Percentiles rank a stretch among this genome's conserved stretches.
Evolutionary conservation across 2,329 filamentous ascomycete genomes (phyloP).

Genomic region (Cladophialophora yegresii): DNA sequence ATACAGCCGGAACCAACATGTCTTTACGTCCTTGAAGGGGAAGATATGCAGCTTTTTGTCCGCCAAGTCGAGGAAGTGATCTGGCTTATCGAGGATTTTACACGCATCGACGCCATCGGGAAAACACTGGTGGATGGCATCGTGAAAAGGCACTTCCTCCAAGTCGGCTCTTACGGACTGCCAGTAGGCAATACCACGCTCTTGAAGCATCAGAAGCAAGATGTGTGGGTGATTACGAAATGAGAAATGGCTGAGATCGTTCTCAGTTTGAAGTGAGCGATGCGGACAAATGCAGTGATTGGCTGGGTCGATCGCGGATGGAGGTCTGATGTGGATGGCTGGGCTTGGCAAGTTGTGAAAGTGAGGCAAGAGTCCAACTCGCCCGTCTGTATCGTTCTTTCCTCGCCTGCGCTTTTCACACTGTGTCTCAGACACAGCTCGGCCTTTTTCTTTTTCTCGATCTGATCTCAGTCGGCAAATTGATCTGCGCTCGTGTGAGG

Average conservation of each 20-base stretch:
- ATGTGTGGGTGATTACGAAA: background rate
- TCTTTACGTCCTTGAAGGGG: conserved; percentile 58
- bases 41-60: conserved; percentile 58
- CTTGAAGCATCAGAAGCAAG: background rate
- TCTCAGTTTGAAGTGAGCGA: background rate
- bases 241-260: background rate
- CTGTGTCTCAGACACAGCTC: conserved; percentile 1
- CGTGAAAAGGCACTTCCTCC: conserved; percentile 9
- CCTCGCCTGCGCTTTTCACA: background rate
- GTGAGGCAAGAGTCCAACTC: conserved; percentile 1
- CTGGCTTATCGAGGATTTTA: conserved; percentile 40
- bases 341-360: conserved; percentile 7
- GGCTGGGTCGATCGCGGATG: background rate
- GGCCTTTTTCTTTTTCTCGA: background rate
- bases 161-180: conserved; percentile 14
- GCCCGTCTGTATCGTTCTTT: background rate
- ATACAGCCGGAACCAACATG: conserved; percentile 60
- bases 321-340: background rate
- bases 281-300: background rate
- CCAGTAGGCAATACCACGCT: conserved; percentile 11
- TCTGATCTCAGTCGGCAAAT: background rate
- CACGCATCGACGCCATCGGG: conserved; percentile 16
- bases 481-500: background rate
- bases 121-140: conserved; percentile 29
- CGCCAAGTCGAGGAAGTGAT: conserved; percentile 52